Conservation (phyloP, 2,329 filamentous ascomycete species). For the Cercospora sp. region DNA sequence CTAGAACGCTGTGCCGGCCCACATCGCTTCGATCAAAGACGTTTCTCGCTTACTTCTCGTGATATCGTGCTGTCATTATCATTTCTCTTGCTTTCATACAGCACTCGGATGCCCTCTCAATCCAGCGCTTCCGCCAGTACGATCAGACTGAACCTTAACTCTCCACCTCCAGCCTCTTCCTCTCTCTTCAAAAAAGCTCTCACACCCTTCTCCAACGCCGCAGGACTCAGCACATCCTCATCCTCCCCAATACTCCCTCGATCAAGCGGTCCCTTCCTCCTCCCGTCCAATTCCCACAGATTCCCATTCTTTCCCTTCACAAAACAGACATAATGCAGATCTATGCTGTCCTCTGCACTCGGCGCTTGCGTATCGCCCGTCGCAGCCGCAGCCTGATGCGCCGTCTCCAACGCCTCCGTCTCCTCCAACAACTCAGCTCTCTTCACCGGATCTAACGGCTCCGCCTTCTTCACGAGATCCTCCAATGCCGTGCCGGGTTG, state of each 20-base stretch:
- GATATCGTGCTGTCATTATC: neutral
- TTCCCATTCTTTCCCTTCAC: conserved; percentile 68
- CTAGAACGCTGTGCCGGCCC: neutral
- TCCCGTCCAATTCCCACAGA: conserved; percentile 80
- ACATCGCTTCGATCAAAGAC: too few species aligned
- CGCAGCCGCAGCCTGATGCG: conserved; percentile 75
- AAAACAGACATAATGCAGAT: conserved; percentile 95
- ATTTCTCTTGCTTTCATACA: neutral
- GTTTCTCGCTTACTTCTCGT: neutral
- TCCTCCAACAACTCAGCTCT: conserved; percentile 76
- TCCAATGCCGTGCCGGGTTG: conserved; percentile 59
- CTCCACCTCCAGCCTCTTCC: conserved; percentile 55
- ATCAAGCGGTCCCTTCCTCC: conserved; percentile 70
- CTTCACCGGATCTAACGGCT: conserved; percentile 64
- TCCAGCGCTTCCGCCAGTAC: conserved; percentile 59
- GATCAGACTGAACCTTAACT: conserved; percentile 65
- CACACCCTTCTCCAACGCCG: conserved; percentile 71
- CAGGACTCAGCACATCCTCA: conserved; percentile 62
- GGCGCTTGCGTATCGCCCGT: conserved; percentile 79
- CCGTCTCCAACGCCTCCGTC: conserved; percentile 71
- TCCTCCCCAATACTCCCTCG: conserved; percentile 50
- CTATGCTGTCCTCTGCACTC: conserved; percentile 74
- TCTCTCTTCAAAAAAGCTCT: conserved; percentile 61
- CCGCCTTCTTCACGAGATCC: conserved; percentile 67
- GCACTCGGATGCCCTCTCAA: conserved; percentile 38